phyloP scores from a whole-genome alignment of 2,329 filamentous ascomycete genomes.

The Tolypocladium pustulatum region DNA sequence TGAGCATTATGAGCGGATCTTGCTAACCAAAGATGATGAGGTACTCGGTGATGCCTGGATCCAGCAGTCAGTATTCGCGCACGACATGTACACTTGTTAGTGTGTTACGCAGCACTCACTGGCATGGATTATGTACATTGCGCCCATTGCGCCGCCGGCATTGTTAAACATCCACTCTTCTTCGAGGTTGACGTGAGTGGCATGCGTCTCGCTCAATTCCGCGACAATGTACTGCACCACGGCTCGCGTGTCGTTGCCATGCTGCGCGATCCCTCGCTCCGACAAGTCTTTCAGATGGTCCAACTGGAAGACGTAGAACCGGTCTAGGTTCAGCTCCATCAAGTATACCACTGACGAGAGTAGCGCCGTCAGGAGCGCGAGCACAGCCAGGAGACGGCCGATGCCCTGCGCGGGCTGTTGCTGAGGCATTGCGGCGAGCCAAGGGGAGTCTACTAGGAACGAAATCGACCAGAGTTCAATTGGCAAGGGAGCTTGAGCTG shows the following conservation, averaged over 20 bases:
- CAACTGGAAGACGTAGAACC: constrained; percentile 67
- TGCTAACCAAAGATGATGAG: constrained; percentile 66
- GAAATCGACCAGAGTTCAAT: background rate
- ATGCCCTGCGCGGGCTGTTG: constrained; percentile 8
- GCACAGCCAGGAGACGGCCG: constrained; percentile 31
- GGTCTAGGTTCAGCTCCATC: constrained; percentile 47
- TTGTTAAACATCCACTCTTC: constrained; percentile 92
- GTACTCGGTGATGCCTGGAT: constrained; percentile 68
- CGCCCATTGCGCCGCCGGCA: constrained; percentile 82
- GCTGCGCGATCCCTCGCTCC: constrained; percentile 50
- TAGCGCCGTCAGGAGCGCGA: constrained; percentile 44
- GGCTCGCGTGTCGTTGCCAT: constrained; percentile 65
- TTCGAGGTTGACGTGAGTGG: constrained; percentile 51
- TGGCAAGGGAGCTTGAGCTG: background rate
- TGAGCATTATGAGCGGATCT: background rate
- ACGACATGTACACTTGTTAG: background rate
- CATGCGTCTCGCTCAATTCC: constrained; percentile 47
- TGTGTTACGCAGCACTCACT: constrained; percentile 39
- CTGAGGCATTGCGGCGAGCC: background rate
- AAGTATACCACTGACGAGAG: constrained; percentile 43
- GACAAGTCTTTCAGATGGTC: constrained; percentile 59
- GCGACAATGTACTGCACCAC: constrained; percentile 60
- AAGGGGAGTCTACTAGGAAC: background rate
- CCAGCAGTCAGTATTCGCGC: background rate
- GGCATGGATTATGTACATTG: constrained; percentile 82